These are phyloP conservation scores for Penicillium coprophilum DNA, from an alignment of 495 filamentous ascomycete genomes.

Conservation along the genomic window DNA sequence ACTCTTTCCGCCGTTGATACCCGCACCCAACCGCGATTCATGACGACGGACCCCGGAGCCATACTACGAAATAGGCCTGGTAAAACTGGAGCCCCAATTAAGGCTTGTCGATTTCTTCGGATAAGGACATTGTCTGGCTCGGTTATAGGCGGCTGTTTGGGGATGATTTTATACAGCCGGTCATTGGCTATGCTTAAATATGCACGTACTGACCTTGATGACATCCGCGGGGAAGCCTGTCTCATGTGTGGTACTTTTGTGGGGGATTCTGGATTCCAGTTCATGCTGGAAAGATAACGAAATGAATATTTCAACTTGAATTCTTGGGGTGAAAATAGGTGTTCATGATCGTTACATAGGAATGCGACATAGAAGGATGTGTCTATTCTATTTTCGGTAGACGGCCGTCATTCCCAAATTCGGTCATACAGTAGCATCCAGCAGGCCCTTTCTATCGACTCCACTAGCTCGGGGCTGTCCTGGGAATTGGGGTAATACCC, in stretches of 20 bases:
- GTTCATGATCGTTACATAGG: not conserved
- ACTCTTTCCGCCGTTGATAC: slow-evolving; percentile 11
- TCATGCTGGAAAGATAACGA: not conserved
- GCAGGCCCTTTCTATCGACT: not conserved
- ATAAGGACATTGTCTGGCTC: not conserved
- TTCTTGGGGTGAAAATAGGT: not conserved
- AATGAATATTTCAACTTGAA: not conserved
- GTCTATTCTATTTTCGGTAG: not conserved
- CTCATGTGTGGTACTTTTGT: slow-evolving; percentile 4
- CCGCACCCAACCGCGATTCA: slow-evolving; percentile 30
- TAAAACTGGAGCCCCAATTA: not conserved
- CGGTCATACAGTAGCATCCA: slow-evolving; percentile 1
- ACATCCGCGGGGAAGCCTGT: slow-evolving; percentile 4
- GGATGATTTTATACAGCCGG: not conserved
- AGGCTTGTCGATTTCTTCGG: not conserved
- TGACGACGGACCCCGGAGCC: slow-evolving; percentile 20
- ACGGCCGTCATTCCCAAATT: not conserved
- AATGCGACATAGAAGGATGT: not conserved
- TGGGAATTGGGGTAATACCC: not conserved
- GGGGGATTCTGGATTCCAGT: not conserved
- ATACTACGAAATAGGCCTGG: not conserved
- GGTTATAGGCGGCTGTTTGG: slow-evolving; percentile 11
- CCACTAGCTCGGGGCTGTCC: slow-evolving; percentile 2
- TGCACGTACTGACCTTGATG: not conserved
- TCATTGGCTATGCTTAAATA: slow-evolving; percentile 11